A percentile compares a stretch with the other conserved stretches of the same genome.
phyloP scores from a whole-genome alignment of 2,329 filamentous ascomycete species.

The Talaromyces islandicus region DNA sequence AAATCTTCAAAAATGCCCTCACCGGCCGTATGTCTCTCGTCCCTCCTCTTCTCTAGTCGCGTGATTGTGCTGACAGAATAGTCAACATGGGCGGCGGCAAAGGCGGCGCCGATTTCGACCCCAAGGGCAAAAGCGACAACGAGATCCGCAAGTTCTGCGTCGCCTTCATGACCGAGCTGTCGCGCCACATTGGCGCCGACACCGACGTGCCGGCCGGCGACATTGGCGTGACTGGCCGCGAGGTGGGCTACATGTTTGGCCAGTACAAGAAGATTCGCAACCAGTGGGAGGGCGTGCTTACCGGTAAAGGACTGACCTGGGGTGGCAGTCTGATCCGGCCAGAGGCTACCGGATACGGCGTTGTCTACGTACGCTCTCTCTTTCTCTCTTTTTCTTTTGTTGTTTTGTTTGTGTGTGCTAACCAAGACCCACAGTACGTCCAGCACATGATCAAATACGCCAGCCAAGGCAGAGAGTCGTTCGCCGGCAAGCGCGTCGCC shows the following conservation, averaged over 20 bases:
- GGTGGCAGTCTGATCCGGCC: slow-evolving; percentile 91
- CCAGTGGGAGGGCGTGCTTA: slow-evolving; percentile 92
- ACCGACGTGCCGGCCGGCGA: slow-evolving; percentile 96
- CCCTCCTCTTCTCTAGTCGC: not conserved
- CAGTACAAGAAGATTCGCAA: slow-evolving; percentile 84
- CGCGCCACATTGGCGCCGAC: slow-evolving; percentile 91
- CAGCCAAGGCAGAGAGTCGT: slow-evolving; percentile 68
- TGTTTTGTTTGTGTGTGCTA: not conserved
- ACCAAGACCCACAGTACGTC: slow-evolving; percentile 56
- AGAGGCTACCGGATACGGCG: slow-evolving; percentile 93
- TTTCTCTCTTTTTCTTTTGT: not conserved
- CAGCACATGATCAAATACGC: slow-evolving; percentile 92
- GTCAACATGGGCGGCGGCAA: slow-evolving; percentile 96
- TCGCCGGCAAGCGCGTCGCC: slow-evolving; percentile 86
- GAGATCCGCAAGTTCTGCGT: slow-evolving; percentile 98
- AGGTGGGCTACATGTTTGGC: slow-evolving; percentile 93
- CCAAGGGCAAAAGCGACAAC: slow-evolving; percentile 95
- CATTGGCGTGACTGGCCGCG: slow-evolving; percentile 85
- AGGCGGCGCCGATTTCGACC: slow-evolving; percentile 96
- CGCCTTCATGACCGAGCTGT: slow-evolving; percentile 92
- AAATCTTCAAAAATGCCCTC: slow-evolving; percentile 99
- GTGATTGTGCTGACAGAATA: slow-evolving; percentile 22
- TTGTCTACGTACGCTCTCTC: slow-evolving; percentile 66
- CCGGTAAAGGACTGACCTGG: slow-evolving; percentile 90
- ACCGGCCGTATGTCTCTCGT: slow-evolving; percentile 69